phyloP scores from a whole-genome alignment of 2,329 filamentous ascomycete genomes.

The Colletotrichum spaethianum region DNA sequence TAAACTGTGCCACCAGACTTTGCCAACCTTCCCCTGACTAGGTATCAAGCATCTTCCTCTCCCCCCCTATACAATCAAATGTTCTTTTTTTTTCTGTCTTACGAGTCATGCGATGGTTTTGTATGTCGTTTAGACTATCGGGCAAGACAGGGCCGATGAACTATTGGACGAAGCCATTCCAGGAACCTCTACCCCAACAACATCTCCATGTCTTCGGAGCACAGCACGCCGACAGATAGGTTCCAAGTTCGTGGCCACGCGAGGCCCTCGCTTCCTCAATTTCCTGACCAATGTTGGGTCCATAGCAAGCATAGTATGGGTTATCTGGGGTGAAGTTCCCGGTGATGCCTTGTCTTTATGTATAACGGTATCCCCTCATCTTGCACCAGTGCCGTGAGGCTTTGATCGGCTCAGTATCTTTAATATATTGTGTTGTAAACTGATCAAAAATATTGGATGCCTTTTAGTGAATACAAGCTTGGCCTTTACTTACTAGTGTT shows the following conservation, averaged over 20 bases:
- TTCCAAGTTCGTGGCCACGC: background rate
- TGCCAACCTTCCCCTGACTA: background rate
- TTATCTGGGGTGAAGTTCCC: constrained; percentile 5
- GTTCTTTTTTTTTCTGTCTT: background rate
- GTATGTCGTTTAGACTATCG: background rate
- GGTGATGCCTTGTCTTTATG: background rate
- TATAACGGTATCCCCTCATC: background rate
- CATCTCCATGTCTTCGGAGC: constrained; percentile 19
- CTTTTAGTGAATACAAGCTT: background rate
- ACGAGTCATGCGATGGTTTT: background rate
- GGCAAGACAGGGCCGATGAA: background rate
- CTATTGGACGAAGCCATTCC: constrained; percentile 8
- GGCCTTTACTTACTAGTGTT: background rate
- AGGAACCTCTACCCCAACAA: constrained; percentile 4
- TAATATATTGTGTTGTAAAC: too few species aligned
- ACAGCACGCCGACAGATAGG: constrained; percentile 3
- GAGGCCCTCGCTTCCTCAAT: constrained; percentile 17
- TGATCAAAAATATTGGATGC: background rate
- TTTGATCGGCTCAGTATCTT: background rate
- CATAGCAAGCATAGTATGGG: background rate
- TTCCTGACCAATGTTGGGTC: background rate
- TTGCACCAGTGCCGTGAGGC: background rate
- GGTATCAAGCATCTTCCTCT: background rate
- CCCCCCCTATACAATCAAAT: background rate
- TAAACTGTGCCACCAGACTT: background rate